phyloP scores from a whole-genome alignment of 768 basidiomycete genomes.

The Russula brevipes region DNA sequence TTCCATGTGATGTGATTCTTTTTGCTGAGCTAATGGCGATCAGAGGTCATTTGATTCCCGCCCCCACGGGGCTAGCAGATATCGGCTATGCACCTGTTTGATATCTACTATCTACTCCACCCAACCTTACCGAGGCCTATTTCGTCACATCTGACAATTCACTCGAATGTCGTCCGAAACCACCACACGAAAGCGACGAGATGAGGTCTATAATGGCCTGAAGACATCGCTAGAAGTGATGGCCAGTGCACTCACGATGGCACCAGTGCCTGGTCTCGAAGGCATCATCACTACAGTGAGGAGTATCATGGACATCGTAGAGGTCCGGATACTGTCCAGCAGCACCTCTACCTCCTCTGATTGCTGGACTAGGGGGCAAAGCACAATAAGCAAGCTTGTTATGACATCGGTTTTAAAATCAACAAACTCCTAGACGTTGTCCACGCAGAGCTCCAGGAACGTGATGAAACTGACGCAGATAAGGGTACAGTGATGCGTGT shows the following conservation, averaged over 20 bases:
- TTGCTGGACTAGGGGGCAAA: conserved; percentile 9
- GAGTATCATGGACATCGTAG: conserved; percentile 14
- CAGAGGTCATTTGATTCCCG: no score
- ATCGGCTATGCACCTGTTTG: not conserved
- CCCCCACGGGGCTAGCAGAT: no score
- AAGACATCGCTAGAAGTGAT: conserved; percentile 7
- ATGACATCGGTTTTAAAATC: conserved; percentile 15
- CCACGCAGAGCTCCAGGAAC: conserved; percentile 9
- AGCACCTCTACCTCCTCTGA: not conserved
- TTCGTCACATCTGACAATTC: not conserved
- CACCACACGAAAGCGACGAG: conserved; percentile 1
- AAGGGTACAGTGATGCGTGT: conserved; percentile 6
- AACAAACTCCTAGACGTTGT: conserved; percentile 12
- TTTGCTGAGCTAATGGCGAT: no score
- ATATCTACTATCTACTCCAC: not conserved
- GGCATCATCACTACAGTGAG: conserved; percentile 9
- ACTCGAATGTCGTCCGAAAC: conserved; percentile 1
- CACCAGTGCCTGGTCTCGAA: conserved; percentile 10
- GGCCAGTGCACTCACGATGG: not conserved
- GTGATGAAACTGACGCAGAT: conserved; percentile 8
- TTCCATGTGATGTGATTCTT: no score
- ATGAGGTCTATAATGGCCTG: conserved; percentile 13
- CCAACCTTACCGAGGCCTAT: not conserved
- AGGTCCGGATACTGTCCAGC: not conserved
- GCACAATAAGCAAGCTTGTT: conserved; percentile 23